Base-by-base conservation (phyloP, 2,329 filamentous ascomycete species). In the Pleomassaria siparia region DNA sequence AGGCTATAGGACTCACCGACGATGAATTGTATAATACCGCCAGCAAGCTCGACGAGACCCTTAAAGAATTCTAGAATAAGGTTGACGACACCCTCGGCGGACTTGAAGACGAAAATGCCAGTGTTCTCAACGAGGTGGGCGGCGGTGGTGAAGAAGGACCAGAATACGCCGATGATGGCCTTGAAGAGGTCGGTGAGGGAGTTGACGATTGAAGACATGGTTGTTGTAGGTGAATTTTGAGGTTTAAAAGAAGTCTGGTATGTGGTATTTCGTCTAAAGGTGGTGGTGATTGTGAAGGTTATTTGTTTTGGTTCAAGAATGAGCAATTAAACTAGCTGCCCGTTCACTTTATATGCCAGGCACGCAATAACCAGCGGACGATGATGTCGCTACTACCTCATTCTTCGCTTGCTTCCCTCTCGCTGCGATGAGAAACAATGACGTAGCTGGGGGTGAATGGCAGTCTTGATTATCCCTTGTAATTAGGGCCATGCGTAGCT, bases 101-200 rank as follows among this genome's bases (percentile, higher is more conserved):
- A 60, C 39, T 60, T 56, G 40, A 62, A 47, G 12, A 54, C 59
- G 37, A 70, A 69, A 20, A 54, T 47, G n/a, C 57, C 40, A 3
- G 64, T 67, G 43, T 59, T 56, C 36, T 67, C 55, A 9, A 64
- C 53, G n/a, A 69, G 60, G 30, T 64, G 53, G 43, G 54, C 60
- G 16, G 64, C 62, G 10, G 65, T 70, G 25, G 58, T 63, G 55
- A 71, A 63, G 64, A 71, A 59, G n/a, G 64, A 66, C 53, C 53
- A 64, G 25, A 70, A 50, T 26, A 70, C 58, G 47, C 67, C 66
- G 48, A 70, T 36, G 28, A 70, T 30, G 6, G 66, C 69, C 18
- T 55, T 45, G 50, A 61, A 49, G 46, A 71, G 53, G 55, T 71
- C 66, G 30, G 51, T 52, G 35, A 70, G 47, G n/a, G 66, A 62